These are phyloP conservation scores for Babesia caballi DNA, from an alignment of 169 alveolate genomes.

Conservation along the genomic window DNA sequence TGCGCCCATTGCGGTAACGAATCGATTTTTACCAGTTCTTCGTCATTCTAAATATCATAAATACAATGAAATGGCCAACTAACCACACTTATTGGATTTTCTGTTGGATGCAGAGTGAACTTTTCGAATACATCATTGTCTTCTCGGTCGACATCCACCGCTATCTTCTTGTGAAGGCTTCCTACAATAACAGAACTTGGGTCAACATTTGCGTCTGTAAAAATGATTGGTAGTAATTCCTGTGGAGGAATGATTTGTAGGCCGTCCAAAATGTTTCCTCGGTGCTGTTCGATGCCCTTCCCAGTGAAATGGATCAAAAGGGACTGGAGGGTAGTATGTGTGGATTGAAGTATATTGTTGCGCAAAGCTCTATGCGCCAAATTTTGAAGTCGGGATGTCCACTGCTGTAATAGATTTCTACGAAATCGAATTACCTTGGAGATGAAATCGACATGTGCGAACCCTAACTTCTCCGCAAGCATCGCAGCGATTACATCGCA, in stretches of 20 bases:
- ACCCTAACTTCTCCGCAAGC: constrained; percentile 41
- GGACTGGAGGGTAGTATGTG: constrained; percentile 7
- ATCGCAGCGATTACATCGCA: constrained; percentile 30
- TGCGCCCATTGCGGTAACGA: constrained; percentile 87
- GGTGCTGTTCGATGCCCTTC: constrained; percentile 17
- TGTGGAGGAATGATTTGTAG: constrained; percentile 37
- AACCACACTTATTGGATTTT: constrained; percentile 32
- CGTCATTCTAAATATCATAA: constrained; percentile 13
- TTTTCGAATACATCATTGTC: constrained; percentile 41
- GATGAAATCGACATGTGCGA: constrained; percentile 35
- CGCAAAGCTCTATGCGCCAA: constrained; percentile 1
- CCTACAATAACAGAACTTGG: not conserved
- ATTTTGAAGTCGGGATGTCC: constrained; percentile 29
- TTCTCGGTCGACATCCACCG: constrained; percentile 36
- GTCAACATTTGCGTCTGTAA: not conserved
- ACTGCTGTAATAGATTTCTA: constrained; percentile 36
- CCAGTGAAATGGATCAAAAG: constrained; percentile 35
- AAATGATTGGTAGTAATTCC: constrained; percentile 8
- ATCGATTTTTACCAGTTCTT: constrained; percentile 28
- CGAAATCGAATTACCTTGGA: constrained; percentile 36
- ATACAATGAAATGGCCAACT: not conserved
- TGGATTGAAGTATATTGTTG: not conserved
- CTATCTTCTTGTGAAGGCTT: not conserved
- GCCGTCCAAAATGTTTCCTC: not conserved
- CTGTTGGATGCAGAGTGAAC: constrained; percentile 17